Evolutionary conservation across 2,329 filamentous ascomycete genomes (phyloP).

Genomic region (Colletotrichum sidae): DNA sequence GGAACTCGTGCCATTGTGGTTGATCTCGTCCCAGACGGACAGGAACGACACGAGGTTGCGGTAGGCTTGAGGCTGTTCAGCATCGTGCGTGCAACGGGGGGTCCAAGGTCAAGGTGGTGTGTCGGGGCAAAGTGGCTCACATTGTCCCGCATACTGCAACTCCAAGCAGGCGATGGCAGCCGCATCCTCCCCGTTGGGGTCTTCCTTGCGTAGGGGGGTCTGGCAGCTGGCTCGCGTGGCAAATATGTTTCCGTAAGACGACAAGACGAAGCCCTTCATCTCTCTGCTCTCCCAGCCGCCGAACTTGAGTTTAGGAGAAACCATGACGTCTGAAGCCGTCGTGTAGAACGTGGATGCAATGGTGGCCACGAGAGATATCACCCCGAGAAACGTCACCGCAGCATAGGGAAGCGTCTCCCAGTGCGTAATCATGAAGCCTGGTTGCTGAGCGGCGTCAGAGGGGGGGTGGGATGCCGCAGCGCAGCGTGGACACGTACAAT

Average conservation of each 20-base stretch:
- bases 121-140: slow-evolving; percentile 41
- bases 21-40: slow-evolving; percentile 64
- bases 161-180: slow-evolving; percentile 71
- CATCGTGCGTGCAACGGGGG: neutral
- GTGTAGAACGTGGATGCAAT: slow-evolving; percentile 79
- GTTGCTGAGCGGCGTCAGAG: slow-evolving; percentile 56
- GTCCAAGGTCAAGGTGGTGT: neutral
- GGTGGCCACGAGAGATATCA: slow-evolving; percentile 72
- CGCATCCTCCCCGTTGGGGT: slow-evolving; percentile 45
- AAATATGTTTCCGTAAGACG: slow-evolving; percentile 71
- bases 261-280: slow-evolving; percentile 67
- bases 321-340: slow-evolving; percentile 79
- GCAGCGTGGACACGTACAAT: slow-evolving; percentile 51
- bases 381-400: slow-evolving; percentile 71
- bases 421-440: slow-evolving; percentile 78
- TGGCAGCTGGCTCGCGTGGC: slow-evolving; percentile 70
- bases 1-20: slow-evolving; percentile 55
- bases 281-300: slow-evolving; percentile 61
- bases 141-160: slow-evolving; percentile 76
- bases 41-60: slow-evolving; percentile 76
- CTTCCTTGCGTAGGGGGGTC: slow-evolving; percentile 66
- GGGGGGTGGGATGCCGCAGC: neutral
- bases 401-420: slow-evolving; percentile 74
- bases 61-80: slow-evolving; percentile 57
- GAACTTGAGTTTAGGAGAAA: slow-evolving; percentile 77